Evolutionary conservation across 164 flowering plant genomes (phyloP).

Genomic region (Saururus chinensis): DNA sequence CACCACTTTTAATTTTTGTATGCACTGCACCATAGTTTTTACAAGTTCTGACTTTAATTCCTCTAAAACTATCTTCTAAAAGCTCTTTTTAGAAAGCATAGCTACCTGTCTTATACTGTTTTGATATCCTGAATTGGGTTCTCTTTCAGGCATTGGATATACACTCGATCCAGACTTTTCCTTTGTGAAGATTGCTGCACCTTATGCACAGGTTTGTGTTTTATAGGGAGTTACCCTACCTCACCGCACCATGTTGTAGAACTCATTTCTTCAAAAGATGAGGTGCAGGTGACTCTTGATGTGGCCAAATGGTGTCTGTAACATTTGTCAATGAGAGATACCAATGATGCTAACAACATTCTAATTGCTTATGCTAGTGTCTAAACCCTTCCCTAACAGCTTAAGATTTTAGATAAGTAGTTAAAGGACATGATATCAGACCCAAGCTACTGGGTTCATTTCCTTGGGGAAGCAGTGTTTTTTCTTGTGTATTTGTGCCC

Average conservation of each 20-base stretch:
- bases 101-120: neutral
- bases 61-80: neutral
- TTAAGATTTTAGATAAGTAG: neutral
- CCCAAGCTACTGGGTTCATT: no score
- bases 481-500: no score
- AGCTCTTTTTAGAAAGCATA: neutral
- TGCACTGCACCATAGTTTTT: no score
- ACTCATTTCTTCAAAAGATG: neutral
- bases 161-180: conserved; percentile 76
- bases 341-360: no score
- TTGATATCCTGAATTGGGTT: conserved; percentile 8
- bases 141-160: conserved; percentile 66
- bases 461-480: no score
- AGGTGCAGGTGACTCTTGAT: no score
- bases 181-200: conserved; percentile 84
- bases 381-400: neutral
- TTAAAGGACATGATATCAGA: neutral
- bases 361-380: no score
- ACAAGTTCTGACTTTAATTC: no score
- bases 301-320: no score
- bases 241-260: neutral
- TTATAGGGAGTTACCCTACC: neutral
- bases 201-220: conserved; percentile 71
- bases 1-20: neutral
- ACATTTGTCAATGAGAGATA: no score